Evolutionary conservation across 2,329 filamentous ascomycete species (phyloP), one percentile per base, ranked within the genome.

Genomic region (Curvularia sp.): DNA sequence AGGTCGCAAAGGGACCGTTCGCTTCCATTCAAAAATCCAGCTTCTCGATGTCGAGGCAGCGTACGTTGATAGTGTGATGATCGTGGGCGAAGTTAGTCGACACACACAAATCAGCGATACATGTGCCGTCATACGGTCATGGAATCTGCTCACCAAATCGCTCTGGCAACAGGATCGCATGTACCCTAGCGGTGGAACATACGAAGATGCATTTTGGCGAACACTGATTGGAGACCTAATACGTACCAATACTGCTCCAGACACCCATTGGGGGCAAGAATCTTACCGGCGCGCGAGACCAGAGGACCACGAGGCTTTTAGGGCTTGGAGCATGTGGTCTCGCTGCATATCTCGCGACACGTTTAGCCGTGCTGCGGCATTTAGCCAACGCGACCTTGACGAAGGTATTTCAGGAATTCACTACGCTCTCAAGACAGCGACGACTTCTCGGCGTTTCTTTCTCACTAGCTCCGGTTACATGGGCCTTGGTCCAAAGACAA

Each of bases 291-390:
- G 64, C 47, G 64, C 66, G 4, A 63, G 21, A 13, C 38, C 25
- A n/a, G 47, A 54, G 1, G 62, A 68, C 27, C 42, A 36, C 18
- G 49, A 57, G 10, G 60, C 66, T 5, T 67, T 53, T 30, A 49
- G 58, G 15, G 60, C 66, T 1, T 67, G 66, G 64, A 55, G 51
- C 4, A 62, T 67, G 59, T 66, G 64, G 66, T 56, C 63, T 32
- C 60, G 66, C n/a, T 67, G 64, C 47, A 68, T 68, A 32, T 63
- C 62, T 1, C 62, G 64, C 21, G 66, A 68, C 30, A 67, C 64
- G 0, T 38, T 58, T 21, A 56, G 52, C 15, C 60, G 66, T 5
- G 55, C 55, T 10, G 64, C 59, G 9, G 48, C 42, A 10, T 67
- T 68, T 45, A 59, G 57, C 2, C 57, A 65, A 38, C 57, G 58